Evolutionary conservation across 2,329 filamentous ascomycete genomes (phyloP).

Genomic region (Aspergillus pseudonomiae): DNA sequence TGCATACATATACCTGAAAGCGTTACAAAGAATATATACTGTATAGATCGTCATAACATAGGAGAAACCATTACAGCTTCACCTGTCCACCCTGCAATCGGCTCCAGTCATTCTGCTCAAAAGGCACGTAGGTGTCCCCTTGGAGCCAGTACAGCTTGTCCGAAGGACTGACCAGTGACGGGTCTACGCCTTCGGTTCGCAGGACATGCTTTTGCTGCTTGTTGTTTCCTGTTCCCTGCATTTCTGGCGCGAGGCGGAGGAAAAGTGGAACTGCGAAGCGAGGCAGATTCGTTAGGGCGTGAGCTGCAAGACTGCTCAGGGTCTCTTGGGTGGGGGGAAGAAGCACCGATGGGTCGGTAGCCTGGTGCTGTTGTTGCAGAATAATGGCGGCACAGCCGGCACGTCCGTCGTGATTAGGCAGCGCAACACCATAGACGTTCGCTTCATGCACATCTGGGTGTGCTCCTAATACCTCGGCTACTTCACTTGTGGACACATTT

Average conservation of each 20-base stretch:
- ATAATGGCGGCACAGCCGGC: constrained; percentile 79
- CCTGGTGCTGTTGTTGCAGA: constrained; percentile 47
- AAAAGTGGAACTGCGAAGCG: constrained; percentile 78
- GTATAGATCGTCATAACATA: background rate
- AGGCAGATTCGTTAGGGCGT: constrained; percentile 64
- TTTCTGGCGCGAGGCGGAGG: constrained; percentile 65
- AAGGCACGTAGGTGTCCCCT: constrained; percentile 67
- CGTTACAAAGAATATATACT: background rate
- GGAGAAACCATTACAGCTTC: constrained; percentile 59
- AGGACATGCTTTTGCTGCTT: constrained; percentile 83
- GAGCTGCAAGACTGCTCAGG: constrained; percentile 63
- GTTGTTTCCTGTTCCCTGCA: constrained; percentile 77
- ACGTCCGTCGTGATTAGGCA: constrained; percentile 80
- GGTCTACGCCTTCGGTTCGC: constrained; percentile 74
- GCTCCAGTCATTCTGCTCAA: constrained; percentile 69
- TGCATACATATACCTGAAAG: background rate
- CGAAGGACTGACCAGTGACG: constrained; percentile 40
- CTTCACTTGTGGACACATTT: constrained; percentile 81
- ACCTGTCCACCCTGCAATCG: constrained; percentile 67
- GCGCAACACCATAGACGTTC: constrained; percentile 80
- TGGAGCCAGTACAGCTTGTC: constrained; percentile 69
- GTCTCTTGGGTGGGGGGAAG: constrained; percentile 42
- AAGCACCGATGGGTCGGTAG: constrained; percentile 22
- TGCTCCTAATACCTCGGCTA: constrained; percentile 71
- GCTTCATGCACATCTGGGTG: constrained; percentile 72